phyloP scores from a whole-genome alignment of 164 flowering plant species.

The Cinnamomum micranthum region DNA sequence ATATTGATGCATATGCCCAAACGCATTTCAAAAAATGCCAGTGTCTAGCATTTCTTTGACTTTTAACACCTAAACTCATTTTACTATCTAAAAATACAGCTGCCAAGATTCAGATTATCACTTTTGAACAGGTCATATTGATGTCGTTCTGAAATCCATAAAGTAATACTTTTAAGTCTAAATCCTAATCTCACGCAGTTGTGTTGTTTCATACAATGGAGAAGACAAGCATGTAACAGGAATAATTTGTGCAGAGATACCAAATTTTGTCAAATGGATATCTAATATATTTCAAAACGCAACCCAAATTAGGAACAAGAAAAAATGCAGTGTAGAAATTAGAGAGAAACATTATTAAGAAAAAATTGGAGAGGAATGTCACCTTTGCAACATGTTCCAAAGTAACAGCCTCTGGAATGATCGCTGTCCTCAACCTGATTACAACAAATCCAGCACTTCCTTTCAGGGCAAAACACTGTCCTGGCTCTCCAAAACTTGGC shows the following conservation, averaged over 20 bases:
- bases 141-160: no score
- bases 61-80: no score
- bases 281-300: no score
- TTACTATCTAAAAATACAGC: no score
- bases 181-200: neutral
- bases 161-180: neutral
- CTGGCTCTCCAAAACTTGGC: constrained; percentile 95
- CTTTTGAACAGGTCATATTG: no score
- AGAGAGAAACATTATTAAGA: neutral
- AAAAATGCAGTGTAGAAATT: no score
- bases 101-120: no score
- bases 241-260: neutral
- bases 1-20: no score
- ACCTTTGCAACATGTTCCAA: constrained; percentile 90
- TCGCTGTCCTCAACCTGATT: constrained; percentile 55
- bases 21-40: no score
- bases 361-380: neutral
- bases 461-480: constrained; percentile 73
- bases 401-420: constrained; percentile 75
- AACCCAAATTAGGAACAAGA: neutral
- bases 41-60: no score
- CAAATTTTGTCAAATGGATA: neutral
- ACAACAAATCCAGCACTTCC: constrained; percentile 68
- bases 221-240: neutral
- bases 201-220: neutral